Conservation (phyloP, 2,329 filamentous ascomycete species). For the Boeremia lycopersici region DNA sequence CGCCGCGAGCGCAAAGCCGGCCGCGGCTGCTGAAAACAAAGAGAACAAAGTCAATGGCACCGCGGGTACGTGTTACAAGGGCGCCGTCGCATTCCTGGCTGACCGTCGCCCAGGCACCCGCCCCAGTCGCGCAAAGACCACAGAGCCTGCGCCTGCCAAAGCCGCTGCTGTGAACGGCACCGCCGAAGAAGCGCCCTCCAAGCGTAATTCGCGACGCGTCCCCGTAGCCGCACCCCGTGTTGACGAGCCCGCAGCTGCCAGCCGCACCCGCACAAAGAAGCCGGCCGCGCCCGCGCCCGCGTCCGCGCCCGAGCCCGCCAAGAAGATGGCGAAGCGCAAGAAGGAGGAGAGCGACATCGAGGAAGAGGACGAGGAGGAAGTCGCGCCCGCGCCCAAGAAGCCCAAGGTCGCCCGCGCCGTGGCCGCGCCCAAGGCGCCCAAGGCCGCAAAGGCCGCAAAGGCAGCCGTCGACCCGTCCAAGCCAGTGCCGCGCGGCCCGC, state of each 20-base stretch:
- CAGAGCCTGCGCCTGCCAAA: conserved; percentile 22
- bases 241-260: conserved; percentile 22
- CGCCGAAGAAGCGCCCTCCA: conserved; percentile 11
- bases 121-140: conserved; percentile 37
- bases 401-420: conserved; percentile 27
- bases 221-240: conserved; percentile 10
- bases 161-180: conserved; percentile 13
- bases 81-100: conserved; percentile 19
- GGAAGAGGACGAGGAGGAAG: conserved; percentile 21
- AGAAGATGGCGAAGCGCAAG: conserved; percentile 39
- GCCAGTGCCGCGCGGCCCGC: conserved; percentile 39
- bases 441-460: conserved; percentile 24
- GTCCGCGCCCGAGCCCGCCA: conserved; percentile 14
- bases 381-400: conserved; percentile 33
- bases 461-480: conserved; percentile 19
- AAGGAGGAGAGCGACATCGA: conserved; percentile 34
- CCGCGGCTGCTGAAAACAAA: conserved; percentile 32
- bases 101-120: conserved; percentile 22
- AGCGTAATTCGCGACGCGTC: conserved; percentile 17
- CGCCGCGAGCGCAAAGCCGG: conserved; percentile 35
- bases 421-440: conserved; percentile 21
- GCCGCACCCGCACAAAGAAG: conserved; percentile 28
- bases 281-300: conserved; percentile 27
- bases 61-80: conserved; percentile 31
- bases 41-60: conserved; percentile 35